phyloP scores from a whole-genome alignment of 2,329 filamentous ascomycete species.

The Sporothrix dimorphospora region DNA sequence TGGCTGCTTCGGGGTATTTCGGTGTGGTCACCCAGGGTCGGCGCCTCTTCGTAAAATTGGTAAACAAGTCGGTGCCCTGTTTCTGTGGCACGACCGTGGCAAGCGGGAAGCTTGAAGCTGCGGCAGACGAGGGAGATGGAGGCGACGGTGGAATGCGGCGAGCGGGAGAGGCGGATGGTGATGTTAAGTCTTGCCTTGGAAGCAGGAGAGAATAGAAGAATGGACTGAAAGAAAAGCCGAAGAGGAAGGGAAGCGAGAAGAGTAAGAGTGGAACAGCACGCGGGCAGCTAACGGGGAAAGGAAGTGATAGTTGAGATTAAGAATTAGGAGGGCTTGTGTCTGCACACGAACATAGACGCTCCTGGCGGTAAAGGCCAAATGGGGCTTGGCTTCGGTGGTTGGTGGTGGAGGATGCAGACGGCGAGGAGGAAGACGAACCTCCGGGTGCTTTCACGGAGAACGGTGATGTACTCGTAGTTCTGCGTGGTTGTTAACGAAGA shows the following conservation, averaged over 20 bases:
- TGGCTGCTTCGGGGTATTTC: slow-evolving; percentile 6
- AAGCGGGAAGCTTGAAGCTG: background rate
- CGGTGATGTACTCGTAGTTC: background rate
- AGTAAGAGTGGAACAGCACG: slow-evolving; percentile 21
- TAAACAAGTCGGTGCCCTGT: background rate
- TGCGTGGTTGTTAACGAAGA: slow-evolving; percentile 16
- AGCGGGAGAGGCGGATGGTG: background rate
- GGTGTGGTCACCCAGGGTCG: slow-evolving; percentile 2
- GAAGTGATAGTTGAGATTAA: background rate
- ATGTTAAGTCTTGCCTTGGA: background rate
- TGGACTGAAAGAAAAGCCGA: background rate
- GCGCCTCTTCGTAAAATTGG: background rate
- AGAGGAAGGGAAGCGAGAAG: background rate
- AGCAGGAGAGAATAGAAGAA: background rate
- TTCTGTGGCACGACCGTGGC: background rate
- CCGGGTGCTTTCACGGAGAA: slow-evolving; percentile 1
- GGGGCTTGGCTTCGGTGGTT: slow-evolving; percentile 16
- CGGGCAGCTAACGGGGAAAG: slow-evolving; percentile 18
- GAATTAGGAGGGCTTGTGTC: background rate
- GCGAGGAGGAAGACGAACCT: background rate
- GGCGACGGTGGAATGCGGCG: background rate
- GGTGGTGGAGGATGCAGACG: background rate
- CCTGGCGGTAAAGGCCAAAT: slow-evolving; percentile 19
- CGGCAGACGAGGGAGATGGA: background rate
- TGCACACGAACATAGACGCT: slow-evolving; percentile 3